A percentile compares a stretch with the other conserved stretches of the same genome.
Evolutionary conservation across 345 rosid species (phyloP).

Genomic region (Corchorus olitorius): DNA sequence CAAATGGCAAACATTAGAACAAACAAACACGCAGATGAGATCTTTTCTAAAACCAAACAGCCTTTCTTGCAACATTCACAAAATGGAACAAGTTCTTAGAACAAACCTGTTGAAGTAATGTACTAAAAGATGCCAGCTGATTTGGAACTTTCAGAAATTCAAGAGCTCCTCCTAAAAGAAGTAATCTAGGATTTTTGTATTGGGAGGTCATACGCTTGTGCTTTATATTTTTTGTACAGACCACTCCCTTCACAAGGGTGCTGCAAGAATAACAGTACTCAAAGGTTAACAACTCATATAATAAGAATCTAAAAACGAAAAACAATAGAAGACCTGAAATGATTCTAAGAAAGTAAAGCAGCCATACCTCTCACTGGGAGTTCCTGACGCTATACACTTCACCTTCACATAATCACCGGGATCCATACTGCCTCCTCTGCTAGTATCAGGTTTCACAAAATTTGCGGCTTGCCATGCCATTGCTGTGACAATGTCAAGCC

Average conservation of each 20-base stretch:
- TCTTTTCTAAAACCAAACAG: neutral
- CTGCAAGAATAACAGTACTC: conserved; percentile 50
- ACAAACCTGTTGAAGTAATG: conserved; percentile 83
- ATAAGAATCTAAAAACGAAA: neutral
- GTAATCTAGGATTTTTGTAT: conserved; percentile 82
- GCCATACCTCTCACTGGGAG: conserved; percentile 77
- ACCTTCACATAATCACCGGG: conserved; percentile 92
- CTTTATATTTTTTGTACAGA: conserved; percentile 95
- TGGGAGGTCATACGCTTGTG: conserved; percentile 99
- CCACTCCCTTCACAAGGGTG: conserved; percentile 75
- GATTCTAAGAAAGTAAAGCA: conserved; percentile 12
- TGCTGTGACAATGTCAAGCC: conserved; percentile 81
- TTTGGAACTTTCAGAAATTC: conserved; percentile 82
- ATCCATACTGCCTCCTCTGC: conserved; percentile 99
- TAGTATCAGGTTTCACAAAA: conserved; percentile 95
- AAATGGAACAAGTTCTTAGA: conserved; percentile 15
- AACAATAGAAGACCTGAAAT: neutral
- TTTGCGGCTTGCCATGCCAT: conserved; percentile 96
- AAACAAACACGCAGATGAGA: conserved; percentile 1
- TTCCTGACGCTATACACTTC: conserved; percentile 91
- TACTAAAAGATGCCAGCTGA: conserved; percentile 87
- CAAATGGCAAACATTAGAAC: conserved; percentile 25
- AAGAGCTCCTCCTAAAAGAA: conserved; percentile 91
- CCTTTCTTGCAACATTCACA: neutral
- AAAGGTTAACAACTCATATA: conserved; percentile 13